phyloP scores from a whole-genome alignment of 1,284 basidiomycete genomes.

The Trichosporon asahii region DNA sequence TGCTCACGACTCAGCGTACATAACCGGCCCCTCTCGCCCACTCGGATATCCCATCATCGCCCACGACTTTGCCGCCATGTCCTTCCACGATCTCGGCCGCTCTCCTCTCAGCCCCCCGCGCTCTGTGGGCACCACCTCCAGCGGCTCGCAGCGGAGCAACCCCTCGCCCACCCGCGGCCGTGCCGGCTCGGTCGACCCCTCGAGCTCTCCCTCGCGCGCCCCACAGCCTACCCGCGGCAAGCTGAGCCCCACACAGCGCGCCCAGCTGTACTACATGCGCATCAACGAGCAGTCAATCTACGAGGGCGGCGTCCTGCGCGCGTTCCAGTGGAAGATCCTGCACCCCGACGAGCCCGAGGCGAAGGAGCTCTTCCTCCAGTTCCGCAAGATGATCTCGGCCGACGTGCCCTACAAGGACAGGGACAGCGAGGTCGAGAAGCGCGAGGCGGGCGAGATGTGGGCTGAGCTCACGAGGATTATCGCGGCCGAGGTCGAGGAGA shows the following conservation, averaged over 20 bases:
- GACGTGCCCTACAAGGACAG: neutral
- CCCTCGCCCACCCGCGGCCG: neutral
- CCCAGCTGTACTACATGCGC: neutral
- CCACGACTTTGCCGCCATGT: neutral
- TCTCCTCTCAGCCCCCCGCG: neutral
- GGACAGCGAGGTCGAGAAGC: neutral
- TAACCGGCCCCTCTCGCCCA: neutral
- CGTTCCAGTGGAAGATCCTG: neutral
- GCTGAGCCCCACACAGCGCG: neutral
- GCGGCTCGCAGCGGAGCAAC: neutral
- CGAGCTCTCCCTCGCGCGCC: too few species aligned
- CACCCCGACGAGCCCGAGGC: neutral
- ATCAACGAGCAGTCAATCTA: neutral
- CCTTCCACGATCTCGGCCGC: neutral
- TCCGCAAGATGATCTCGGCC: neutral
- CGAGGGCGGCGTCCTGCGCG: neutral
- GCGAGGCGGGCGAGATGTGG: neutral
- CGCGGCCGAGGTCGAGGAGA: neutral
- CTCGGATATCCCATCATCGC: neutral
- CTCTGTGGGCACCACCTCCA: neutral
- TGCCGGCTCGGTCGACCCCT: too few species aligned
- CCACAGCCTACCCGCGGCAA: neutral
- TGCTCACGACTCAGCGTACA: neutral
- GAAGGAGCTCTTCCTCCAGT: neutral
- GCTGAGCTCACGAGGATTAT: neutral